These are phyloP conservation scores for Crithidia sp. DNA, from an alignment of 208 protist genomes.

Conservation along the genomic window DNA sequence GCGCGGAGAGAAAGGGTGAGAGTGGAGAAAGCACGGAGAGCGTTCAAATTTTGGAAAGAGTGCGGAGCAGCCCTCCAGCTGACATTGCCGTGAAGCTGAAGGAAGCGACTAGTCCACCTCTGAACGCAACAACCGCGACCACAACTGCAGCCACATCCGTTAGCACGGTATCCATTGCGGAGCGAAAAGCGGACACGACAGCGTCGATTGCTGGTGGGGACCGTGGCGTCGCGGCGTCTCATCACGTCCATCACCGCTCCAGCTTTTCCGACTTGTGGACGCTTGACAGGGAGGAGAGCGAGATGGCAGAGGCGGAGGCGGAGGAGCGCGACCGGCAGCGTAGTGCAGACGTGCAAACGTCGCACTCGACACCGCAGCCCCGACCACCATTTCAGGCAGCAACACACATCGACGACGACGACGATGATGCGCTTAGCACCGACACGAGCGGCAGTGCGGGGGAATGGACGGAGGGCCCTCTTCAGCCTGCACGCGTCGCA, in stretches of 20 bases:
- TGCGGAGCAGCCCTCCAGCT: too few species aligned
- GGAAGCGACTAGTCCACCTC: not conserved
- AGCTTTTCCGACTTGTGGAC: conserved; percentile 25
- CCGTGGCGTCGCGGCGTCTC: not conserved
- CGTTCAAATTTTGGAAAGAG: not conserved
- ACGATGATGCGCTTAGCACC: too few species aligned
- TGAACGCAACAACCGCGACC: not conserved
- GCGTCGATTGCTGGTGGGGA: not conserved
- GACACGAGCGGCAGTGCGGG: too few species aligned
- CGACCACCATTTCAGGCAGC: too few species aligned
- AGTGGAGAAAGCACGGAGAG: not conserved
- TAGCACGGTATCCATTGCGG: too few species aligned
- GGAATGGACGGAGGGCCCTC: too few species aligned
- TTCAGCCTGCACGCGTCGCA: too few species aligned
- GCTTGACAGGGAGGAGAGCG: conserved; percentile 24
- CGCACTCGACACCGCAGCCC: not conserved
- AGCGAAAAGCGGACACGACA: not conserved
- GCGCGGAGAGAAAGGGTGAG: not conserved
- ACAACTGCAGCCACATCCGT: not conserved
- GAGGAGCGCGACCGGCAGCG: not conserved
- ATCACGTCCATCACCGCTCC: not conserved
- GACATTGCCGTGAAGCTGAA: too few species aligned
- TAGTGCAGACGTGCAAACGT: not conserved
- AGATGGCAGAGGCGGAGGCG: conserved; percentile 1
- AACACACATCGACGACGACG: too few species aligned